Evolutionary conservation across 768 basidiomycete species (phyloP).

Genomic region (Mycena albidolilacea): DNA sequence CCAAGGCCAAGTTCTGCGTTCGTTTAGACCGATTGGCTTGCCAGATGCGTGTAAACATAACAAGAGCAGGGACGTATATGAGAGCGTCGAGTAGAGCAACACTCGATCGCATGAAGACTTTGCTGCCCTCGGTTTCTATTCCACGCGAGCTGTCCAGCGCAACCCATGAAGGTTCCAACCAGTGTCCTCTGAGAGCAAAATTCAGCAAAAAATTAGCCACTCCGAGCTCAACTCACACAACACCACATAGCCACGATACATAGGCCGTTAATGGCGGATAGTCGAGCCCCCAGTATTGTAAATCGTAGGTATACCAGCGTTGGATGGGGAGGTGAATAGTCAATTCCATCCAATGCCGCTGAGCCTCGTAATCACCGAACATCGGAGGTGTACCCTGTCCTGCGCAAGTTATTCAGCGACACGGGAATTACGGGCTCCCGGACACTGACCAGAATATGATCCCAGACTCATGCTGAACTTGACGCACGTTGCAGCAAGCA

Average conservation of each 20-base stretch:
- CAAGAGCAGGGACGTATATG: constrained; percentile 82
- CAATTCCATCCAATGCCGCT: constrained; percentile 96
- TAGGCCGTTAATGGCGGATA: constrained; percentile 96
- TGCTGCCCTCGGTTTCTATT: constrained; percentile 75
- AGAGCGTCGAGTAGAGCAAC: constrained; percentile 79
- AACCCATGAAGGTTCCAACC: constrained; percentile 76
- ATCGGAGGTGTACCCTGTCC: constrained; percentile 83
- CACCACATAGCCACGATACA: constrained; percentile 86
- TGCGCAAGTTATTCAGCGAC: constrained; percentile 45
- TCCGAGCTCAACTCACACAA: constrained; percentile 65
- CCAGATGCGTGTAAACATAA: constrained; percentile 78
- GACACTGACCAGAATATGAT: constrained; percentile 82
- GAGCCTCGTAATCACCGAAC: constrained; percentile 95
- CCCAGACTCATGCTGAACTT: constrained; percentile 83
- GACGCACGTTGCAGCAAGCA: constrained; percentile 69
- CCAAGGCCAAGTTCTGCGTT: constrained; percentile 81
- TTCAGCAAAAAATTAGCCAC: neutral
- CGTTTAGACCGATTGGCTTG: constrained; percentile 79
- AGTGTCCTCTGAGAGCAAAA: constrained; percentile 47
- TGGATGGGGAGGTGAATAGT: constrained; percentile 81
- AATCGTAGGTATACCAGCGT: constrained; percentile 92
- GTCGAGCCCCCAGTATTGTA: constrained; percentile 95
- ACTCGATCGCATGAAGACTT: constrained; percentile 85
- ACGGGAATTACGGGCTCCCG: neutral
- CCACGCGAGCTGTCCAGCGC: constrained; percentile 79